Conservation (phyloP, 768 basidiomycete genomes). For the Panaeolus cyanescens region DNA sequence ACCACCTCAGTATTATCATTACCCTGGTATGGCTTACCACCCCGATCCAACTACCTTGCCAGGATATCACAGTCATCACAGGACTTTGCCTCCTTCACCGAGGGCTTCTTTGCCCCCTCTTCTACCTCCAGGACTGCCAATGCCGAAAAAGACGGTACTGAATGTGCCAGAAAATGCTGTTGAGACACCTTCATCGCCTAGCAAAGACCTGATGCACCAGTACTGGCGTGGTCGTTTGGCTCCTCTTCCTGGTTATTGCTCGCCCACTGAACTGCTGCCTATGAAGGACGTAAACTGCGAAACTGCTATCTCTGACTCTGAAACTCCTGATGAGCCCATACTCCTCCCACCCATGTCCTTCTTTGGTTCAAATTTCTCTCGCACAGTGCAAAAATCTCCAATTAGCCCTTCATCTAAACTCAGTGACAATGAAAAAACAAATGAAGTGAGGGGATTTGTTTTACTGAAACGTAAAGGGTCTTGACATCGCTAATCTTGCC, state of each 20-base stretch:
- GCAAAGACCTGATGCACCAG: constrained; percentile 27
- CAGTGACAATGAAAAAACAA: constrained; percentile 14
- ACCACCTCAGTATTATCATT: neutral
- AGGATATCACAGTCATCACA: neutral
- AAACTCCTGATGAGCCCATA: constrained; percentile 9
- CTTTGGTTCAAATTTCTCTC: constrained; percentile 3
- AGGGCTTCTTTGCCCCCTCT: constrained; percentile 7
- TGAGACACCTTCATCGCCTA: neutral
- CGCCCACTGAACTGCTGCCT: constrained; percentile 32
- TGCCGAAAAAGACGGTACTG: neutral
- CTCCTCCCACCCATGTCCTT: constrained; percentile 8
- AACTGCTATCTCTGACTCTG: constrained; percentile 7
- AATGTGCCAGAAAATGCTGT: neutral
- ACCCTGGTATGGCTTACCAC: neutral
- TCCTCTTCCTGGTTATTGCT: constrained; percentile 42
- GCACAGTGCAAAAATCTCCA: neutral
- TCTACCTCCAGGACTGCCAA: constrained; percentile 13
- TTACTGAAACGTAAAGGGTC: too few species aligned
- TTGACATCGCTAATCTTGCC: neutral
- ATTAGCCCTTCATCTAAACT: constrained; percentile 2
- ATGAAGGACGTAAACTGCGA: constrained; percentile 19
- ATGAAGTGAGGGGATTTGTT: constrained; percentile 12
- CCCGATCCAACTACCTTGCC: neutral
- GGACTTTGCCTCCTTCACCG: constrained; percentile 3
- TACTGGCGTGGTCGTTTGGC: constrained; percentile 45